Evolutionary conservation across 192 early-diverging fungal genomes (phyloP), one percentile per base, ranked within the genome.

Genomic region (Entophlyctis helioformis): DNA sequence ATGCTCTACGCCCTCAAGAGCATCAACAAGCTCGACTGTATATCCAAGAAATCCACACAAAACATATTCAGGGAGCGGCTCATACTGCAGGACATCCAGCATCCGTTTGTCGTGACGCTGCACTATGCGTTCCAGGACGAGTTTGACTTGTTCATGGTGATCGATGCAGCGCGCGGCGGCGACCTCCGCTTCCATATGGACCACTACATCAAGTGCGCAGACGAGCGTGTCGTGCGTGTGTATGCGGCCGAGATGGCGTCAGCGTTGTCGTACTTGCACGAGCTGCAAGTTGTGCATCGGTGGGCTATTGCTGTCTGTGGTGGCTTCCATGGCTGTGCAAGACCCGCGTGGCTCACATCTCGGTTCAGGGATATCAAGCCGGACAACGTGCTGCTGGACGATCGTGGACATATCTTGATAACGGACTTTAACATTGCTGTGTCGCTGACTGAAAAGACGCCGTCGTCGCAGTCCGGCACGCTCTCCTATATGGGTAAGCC

Each of bases 31-130:
- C 66, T 71, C 16, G 78, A 84, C 45, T 92, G 89, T 58, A 89
- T 97, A 31, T 62, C 72, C 39, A 87, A 80, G 78, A 63, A 78
- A 28, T 81, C 89, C 0, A 76, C 89, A 2, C 72, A 84, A 19
- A 90, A 97, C 63, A 89, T 92, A 31, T 80, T 97, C 33, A 79
- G 87, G n/a, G 93, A 97, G 63, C 83, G 93, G 27, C 66, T 78
- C 10, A 68, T 97, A 45, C 62, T 97, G 7, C 88, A 94, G 56
- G 78, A 85, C 31, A 81, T 92, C 29, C 75, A 89, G 28, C 87
- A 89, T 51, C 76, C 88, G 11, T 75, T 91, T 44, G 72, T 97
- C 28, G 84, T 85, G 55, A 78, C 78, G 43, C 48, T 78, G 20
- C 51, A 69, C 7, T 78, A 64, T 48, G 75, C 75, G 20, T 78